Base-by-base conservation (phyloP, 2,329 filamentous ascomycete species). In the Aquanectria penicillioides region DNA sequence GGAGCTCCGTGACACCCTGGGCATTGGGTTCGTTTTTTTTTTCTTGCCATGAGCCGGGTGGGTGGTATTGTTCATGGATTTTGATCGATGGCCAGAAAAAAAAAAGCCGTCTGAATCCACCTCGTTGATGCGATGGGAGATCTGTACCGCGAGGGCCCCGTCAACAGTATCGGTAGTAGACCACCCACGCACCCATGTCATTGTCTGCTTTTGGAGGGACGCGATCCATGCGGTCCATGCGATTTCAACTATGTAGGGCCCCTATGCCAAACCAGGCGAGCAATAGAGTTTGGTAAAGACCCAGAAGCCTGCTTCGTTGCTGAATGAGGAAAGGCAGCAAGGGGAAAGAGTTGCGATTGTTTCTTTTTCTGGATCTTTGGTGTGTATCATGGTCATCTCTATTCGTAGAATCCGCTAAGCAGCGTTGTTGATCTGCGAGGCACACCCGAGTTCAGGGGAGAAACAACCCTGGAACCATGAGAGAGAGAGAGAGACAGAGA, bases 201-300 rank as follows among this genome's bases (percentile, higher is more conserved):
- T 29, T 17, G 29, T 47, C 34, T 29, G 26, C 41, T 46, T 22
- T 22, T 33, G 41, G 41, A n/a, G n/a, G 47, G 17, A n/a, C 28
- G 26, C 28, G 41, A 52, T 41, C 33, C 47, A 57, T 46, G 53
- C 44, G 36, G 25, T 38, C 29, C 37, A 43, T 44, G 46, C 46
- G 31, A 41, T 25, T 46, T n/a, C 26, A 34, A 20, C 54, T 15
- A 40, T n/a, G n/a, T n/a, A 41, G 46, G 28, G 36, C 36, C 33
- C 48, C 33, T 48, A 25, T 49, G 36, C 40, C 40, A 40, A 41
- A 41, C 29, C 15, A 28, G 33, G 17, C 36, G 25, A 34, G 28
- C 34, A 33, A 28, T 47, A 44, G 26, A 33, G 25, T 44, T 48
- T 47, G 18, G 33, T 18, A 18, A 20, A 20, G 36, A 31, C 53